phyloP scores from a whole-genome alignment of 1,284 basidiomycete genomes.

The Clitocybe nebularis region DNA sequence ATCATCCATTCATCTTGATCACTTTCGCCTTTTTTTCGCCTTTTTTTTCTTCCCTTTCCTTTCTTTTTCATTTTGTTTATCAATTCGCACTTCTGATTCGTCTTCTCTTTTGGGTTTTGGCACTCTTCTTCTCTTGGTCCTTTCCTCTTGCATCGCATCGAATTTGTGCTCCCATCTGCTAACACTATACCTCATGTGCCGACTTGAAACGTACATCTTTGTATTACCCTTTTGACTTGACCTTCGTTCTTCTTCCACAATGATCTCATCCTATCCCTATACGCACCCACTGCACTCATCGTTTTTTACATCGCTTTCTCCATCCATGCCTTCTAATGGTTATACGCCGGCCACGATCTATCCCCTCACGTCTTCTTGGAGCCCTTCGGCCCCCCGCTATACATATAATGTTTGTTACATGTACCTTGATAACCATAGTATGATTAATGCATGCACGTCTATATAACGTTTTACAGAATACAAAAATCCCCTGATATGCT shows the following conservation, averaged over 20 bases:
- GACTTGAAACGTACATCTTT: neutral
- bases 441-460: constrained; percentile 16
- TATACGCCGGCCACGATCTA: too few relatives aligned
- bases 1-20: too few relatives aligned
- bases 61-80: neutral
- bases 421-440: constrained; percentile 14
- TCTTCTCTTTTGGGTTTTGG: constrained; percentile 3
- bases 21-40: too few relatives aligned
- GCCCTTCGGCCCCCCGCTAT: constrained; percentile 1
- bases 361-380: too few relatives aligned
- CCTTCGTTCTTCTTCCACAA: too few relatives aligned
- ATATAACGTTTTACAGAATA: constrained; percentile 8
- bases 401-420: constrained; percentile 16
- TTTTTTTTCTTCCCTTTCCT: neutral
- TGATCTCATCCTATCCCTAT: constrained; percentile 8
- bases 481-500: neutral
- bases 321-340: too few relatives aligned
- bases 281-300: too few relatives aligned
- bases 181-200: neutral
- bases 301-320: too few relatives aligned
- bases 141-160: constrained; percentile 1
- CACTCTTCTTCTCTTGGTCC: constrained; percentile 6
- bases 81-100: too few relatives aligned
- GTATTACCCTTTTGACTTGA: neutral
- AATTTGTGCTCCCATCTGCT: neutral